A percentile compares a stretch with the other conserved stretches of the same genome.
Evolutionary conservation across 2,329 filamentous ascomycete species (phyloP).

Genomic region (Fusarium torreyae): DNA sequence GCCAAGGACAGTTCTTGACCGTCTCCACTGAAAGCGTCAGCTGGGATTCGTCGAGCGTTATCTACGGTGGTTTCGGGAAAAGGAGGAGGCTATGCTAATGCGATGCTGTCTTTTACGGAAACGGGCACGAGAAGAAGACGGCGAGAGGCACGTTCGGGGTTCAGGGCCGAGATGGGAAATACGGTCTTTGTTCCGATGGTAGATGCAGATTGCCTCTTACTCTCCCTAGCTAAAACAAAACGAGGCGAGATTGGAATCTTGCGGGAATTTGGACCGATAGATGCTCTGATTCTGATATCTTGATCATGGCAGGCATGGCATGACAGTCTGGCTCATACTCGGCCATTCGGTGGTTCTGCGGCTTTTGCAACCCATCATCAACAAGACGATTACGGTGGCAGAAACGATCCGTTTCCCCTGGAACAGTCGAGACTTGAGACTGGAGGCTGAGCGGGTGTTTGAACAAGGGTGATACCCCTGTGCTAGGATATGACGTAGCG

Average conservation of each 20-base stretch:
- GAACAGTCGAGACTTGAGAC: conserved; percentile 1
- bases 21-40: background rate
- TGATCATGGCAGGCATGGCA: conserved; percentile 6
- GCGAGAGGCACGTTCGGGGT: conserved; percentile 16
- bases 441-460: conserved; percentile 15
- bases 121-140: conserved; percentile 13
- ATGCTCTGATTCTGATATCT: conserved; percentile 6
- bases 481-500: conserved; percentile 36
- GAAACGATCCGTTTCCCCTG: conserved; percentile 34
- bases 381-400: conserved; percentile 29
- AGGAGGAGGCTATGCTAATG: conserved; percentile 23
- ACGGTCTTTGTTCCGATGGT: background rate
- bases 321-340: conserved; percentile 8
- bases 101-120: conserved; percentile 15
- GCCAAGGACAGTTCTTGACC: conserved; percentile 21
- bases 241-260: background rate
- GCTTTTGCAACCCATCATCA: background rate
- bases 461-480: conserved; percentile 9
- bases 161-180: conserved; percentile 16
- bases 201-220: background rate
- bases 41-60: conserved; percentile 31
- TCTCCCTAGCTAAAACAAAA: background rate
- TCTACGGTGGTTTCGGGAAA: conserved; percentile 18
- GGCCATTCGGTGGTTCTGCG: conserved; percentile 38
- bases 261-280: conserved; percentile 6